A percentile compares a stretch with the other conserved stretches of the same genome.
Evolutionary conservation across 129 eudicot species (phyloP).

Genomic region (Flaveria robusta): DNA sequence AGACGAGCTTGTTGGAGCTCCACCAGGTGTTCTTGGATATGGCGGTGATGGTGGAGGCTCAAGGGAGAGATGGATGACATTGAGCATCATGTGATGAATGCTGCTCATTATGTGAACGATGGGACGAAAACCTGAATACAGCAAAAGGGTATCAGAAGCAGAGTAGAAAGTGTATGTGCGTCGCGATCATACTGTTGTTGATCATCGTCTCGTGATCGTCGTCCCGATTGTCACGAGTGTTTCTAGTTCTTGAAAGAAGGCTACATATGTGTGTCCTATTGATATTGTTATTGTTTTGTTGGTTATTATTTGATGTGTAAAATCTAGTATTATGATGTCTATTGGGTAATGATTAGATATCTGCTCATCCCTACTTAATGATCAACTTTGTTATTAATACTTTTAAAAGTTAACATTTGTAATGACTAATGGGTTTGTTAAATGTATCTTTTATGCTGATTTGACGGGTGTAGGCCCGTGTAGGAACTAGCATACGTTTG

Average conservation of each 20-base stretch:
- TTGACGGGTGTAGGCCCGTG: too few species aligned
- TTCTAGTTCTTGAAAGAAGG: slow-evolving; percentile 46
- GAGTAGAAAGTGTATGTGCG: slow-evolving; percentile 76
- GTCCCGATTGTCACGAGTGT: slow-evolving; percentile 72
- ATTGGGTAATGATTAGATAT: too few species aligned
- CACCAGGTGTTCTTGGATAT: slow-evolving; percentile 95
- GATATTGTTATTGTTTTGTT: background rate
- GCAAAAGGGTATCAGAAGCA: slow-evolving; percentile 75
- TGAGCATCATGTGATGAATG: slow-evolving; percentile 87
- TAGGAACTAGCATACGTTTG: too few species aligned
- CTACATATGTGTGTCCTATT: slow-evolving; percentile 9
- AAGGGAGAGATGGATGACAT: slow-evolving; percentile 97
- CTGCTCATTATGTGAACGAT: slow-evolving; percentile 68
- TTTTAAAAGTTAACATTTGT: too few species aligned
- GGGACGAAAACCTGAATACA: slow-evolving; percentile 69
- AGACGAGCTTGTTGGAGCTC: slow-evolving; percentile 78
- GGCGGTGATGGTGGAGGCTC: slow-evolving; percentile 98
- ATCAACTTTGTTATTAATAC: too few species aligned
- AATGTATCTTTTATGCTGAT: too few species aligned
- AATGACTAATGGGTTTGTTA: too few species aligned
- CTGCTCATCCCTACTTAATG: too few species aligned
- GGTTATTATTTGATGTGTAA: background rate
- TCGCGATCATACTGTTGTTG: slow-evolving; percentile 69
- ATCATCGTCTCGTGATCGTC: slow-evolving; percentile 61
- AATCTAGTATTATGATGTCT: too few species aligned